Conservation (phyloP, 495 filamentous ascomycete genomes). For the Aspergillus hancockii region DNA sequence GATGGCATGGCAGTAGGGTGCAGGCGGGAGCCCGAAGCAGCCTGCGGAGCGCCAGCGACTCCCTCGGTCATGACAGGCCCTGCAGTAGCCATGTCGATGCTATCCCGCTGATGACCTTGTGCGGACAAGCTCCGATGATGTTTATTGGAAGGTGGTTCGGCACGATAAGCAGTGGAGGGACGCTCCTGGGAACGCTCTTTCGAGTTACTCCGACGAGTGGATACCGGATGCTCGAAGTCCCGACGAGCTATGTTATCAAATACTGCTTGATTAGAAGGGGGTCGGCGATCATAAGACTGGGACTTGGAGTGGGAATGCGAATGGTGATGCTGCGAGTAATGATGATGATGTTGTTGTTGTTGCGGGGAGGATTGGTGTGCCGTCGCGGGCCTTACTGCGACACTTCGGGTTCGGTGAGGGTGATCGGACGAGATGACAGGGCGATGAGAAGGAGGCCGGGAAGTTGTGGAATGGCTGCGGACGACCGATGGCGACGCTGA, state of each 20-base stretch:
- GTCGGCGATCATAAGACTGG: slow-evolving; percentile 50
- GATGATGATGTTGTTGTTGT: slow-evolving; percentile 27
- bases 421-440: slow-evolving; percentile 46
- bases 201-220: slow-evolving; percentile 55
- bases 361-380: slow-evolving; percentile 34
- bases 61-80: slow-evolving; percentile 38
- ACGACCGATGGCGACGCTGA: slow-evolving; percentile 47
- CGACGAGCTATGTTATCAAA: slow-evolving; percentile 56
- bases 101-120: slow-evolving; percentile 48
- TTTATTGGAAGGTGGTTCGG: slow-evolving; percentile 48
- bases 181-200: slow-evolving; percentile 52
- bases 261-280: slow-evolving; percentile 51
- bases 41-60: slow-evolving; percentile 44
- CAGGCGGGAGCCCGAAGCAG: slow-evolving; percentile 37
- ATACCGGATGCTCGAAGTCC: slow-evolving; percentile 55
- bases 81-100: slow-evolving; percentile 56
- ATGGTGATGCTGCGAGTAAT: slow-evolving; percentile 28
- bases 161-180: slow-evolving; percentile 47
- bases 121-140: slow-evolving; percentile 49
- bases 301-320: slow-evolving; percentile 54
- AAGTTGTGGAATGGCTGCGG: slow-evolving; percentile 58
- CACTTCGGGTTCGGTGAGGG: slow-evolving; percentile 59
- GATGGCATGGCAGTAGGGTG: slow-evolving; percentile 48
- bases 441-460: slow-evolving; percentile 44
- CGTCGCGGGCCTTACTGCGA: slow-evolving; percentile 47